phyloP scores from a whole-genome alignment of 1,139 yeast genomes.

The Wickerhamomyces sp. region DNA sequence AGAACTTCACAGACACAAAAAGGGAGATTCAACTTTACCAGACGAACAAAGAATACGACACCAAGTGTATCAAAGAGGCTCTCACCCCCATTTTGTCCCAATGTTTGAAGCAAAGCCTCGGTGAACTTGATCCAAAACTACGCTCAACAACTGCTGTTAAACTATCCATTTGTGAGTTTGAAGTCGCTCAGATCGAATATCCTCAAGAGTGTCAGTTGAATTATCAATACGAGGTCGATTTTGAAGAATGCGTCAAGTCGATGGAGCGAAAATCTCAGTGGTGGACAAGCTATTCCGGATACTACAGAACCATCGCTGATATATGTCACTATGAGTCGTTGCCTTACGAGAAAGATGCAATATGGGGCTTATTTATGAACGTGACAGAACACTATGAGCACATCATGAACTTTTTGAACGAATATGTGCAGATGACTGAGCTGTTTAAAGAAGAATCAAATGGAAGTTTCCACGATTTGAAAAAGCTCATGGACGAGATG shows the following conservation, averaged over 20 bases:
- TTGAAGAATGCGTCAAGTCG: constrained; percentile 33
- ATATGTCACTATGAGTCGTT: constrained; percentile 46
- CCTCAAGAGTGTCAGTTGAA: constrained; percentile 30
- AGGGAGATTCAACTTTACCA: constrained; percentile 13
- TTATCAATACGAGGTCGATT: constrained; percentile 9
- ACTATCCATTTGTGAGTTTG: constrained; percentile 51
- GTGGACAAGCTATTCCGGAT: constrained; percentile 61
- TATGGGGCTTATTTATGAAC: constrained; percentile 40
- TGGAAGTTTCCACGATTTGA: constrained; percentile 11
- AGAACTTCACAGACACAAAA: constrained; percentile 9
- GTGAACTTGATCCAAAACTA: constrained; percentile 23
- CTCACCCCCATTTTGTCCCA: constrained; percentile 24
- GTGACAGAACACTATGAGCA: constrained; percentile 33
- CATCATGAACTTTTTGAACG: constrained; percentile 20
- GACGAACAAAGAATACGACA: constrained; percentile 12
- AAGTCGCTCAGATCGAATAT: constrained; percentile 34
- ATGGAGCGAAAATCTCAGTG: constrained; percentile 44
- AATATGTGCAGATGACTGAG: constrained; percentile 14
- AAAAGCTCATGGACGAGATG: constrained; percentile 12
- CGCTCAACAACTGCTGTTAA: constrained; percentile 39
- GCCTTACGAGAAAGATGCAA: constrained; percentile 49
- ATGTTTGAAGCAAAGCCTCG: constrained; percentile 27
- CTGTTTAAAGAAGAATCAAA: constrained; percentile 15
- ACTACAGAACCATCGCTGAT: constrained; percentile 43
- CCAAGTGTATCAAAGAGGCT: constrained; percentile 28